phyloP scores from a whole-genome alignment of 23 red algal genomes.

The Gracilaria caudata region DNA sequence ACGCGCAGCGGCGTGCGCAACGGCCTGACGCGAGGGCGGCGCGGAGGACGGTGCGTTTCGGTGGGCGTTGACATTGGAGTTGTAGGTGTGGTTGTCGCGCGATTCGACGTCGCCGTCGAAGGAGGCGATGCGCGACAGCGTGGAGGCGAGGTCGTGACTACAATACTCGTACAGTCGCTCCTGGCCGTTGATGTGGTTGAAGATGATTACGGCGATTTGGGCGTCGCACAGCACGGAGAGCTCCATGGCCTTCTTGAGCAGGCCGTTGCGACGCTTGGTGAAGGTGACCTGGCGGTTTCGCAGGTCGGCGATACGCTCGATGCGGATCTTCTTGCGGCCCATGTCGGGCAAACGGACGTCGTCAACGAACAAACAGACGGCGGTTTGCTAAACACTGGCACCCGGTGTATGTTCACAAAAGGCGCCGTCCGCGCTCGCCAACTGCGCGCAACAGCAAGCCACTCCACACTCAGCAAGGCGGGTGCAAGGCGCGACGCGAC shows the following conservation, averaged over 20 bases:
- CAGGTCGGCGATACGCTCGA: conserved; percentile 66
- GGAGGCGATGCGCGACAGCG: conserved; percentile 19
- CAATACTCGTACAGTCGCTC: conserved; percentile 78
- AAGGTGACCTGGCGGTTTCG: conserved; percentile 87
- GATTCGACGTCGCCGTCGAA: conserved; percentile 53
- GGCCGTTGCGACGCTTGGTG: conserved; percentile 82
- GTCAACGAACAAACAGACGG: background rate
- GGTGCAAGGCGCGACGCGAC: no score
- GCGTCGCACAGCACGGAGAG: conserved; percentile 91
- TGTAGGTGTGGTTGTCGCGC: conserved; percentile 42
- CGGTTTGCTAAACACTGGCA: no score
- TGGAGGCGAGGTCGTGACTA: conserved; percentile 17
- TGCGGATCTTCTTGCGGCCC: conserved; percentile 76
- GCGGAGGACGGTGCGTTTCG: background rate
- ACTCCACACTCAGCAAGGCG: no score
- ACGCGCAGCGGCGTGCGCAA: conserved; percentile 14
- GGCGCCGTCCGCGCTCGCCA: no score
- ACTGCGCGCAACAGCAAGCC: no score
- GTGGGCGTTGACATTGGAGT: conserved; percentile 34
- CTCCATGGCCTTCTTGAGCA: conserved; percentile 89
- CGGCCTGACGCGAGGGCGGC: background rate
- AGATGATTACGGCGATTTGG: conserved; percentile 88
- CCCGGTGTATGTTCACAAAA: no score
- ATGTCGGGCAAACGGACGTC: conserved; percentile 26
- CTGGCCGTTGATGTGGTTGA: conserved; percentile 55